phyloP scores from a whole-genome alignment of 192 early-diverging fungal genomes.

The Gonapodya sp. region DNA sequence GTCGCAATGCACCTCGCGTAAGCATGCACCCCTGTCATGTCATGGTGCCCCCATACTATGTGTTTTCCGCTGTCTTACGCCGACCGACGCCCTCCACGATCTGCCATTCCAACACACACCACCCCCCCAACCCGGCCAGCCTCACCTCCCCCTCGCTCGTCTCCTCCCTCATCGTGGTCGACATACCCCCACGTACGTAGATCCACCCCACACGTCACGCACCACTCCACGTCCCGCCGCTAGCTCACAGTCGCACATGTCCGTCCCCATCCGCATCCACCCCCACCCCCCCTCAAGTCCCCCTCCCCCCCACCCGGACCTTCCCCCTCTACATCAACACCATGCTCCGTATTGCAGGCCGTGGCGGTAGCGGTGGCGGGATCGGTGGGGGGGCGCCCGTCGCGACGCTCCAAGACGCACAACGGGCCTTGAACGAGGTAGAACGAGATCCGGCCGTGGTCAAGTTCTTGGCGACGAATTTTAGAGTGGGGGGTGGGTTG shows the following conservation, averaged over 20 bases:
- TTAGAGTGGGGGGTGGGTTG: not conserved
- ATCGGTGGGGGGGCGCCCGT: too few relatives aligned
- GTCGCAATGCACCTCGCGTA: not conserved
- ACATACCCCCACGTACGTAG: not conserved
- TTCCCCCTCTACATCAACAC: not conserved
- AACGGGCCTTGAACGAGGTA: not conserved
- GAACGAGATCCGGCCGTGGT: not conserved
- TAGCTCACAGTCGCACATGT: too few relatives aligned
- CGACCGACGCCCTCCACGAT: not conserved
- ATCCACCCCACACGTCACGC: not conserved
- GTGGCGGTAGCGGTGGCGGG: too few relatives aligned
- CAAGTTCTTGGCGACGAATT: not conserved
- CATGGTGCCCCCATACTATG: not conserved
- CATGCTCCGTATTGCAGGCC: not conserved
- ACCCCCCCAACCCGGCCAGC: too few relatives aligned
- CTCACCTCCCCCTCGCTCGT: too few relatives aligned
- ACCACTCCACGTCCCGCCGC: not conserved
- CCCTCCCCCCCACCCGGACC: not conserved
- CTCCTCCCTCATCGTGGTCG: not conserved
- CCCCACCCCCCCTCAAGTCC: not conserved
- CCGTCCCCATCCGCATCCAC: too few relatives aligned
- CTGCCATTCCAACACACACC: too few relatives aligned
- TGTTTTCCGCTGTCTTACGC: not conserved
- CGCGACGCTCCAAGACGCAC: not conserved
- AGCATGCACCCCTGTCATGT: not conserved